phyloP scores from a whole-genome alignment of 345 rosid species.

The Brassica nigra region DNA sequence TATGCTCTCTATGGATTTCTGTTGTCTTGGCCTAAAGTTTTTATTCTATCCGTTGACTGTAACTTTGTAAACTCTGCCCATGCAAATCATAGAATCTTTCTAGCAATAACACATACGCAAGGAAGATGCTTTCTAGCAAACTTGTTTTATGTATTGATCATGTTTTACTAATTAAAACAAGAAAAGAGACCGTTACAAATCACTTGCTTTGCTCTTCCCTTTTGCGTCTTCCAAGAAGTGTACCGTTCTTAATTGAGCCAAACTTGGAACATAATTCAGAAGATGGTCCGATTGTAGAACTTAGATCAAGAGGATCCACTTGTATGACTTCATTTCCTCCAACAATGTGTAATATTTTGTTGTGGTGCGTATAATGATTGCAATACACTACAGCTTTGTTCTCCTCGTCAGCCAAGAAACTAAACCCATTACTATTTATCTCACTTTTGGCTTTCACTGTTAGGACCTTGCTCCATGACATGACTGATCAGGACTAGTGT shows the following conservation, averaged over 20 bases:
- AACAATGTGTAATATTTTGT: neutral
- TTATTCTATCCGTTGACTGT: neutral
- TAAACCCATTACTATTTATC: neutral
- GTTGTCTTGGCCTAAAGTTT: neutral
- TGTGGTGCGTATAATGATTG: neutral
- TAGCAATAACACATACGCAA: neutral
- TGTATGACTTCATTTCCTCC: neutral
- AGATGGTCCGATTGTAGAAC: neutral
- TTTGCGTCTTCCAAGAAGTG: neutral
- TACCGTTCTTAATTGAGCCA: neutral
- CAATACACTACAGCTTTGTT: neutral
- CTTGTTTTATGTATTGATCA: neutral
- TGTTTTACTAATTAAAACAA: neutral
- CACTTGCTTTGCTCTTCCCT: neutral
- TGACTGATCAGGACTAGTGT: neutral
- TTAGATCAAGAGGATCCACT: neutral
- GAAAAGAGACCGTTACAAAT: neutral
- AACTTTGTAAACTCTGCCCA: neutral
- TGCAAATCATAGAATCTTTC: neutral
- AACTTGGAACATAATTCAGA: neutral
- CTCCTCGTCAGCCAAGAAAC: neutral
- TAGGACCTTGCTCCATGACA: neutral
- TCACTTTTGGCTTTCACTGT: slow-evolving; percentile 2
- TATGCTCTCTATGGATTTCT: neutral
- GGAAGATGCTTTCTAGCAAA: neutral